Evolutionary conservation across 169 alveolate genomes (phyloP), one percentile per base, ranked within the genome.

Genomic region (Pseudocohnilembus persalinus): DNA sequence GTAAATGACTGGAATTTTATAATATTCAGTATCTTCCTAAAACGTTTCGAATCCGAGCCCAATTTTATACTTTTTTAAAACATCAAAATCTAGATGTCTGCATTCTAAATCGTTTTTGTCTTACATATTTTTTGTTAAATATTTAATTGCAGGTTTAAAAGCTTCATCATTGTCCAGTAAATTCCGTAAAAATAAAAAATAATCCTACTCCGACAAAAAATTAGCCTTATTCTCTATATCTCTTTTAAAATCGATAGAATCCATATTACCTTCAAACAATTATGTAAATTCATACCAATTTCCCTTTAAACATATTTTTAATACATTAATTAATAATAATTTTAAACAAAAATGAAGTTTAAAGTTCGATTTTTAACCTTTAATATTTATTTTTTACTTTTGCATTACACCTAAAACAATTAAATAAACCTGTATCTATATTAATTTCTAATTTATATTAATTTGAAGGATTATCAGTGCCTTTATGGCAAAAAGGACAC

Each of bases 41-140:
- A 83, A 92, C 31, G 82, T 92, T 91, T 87, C 93, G 30, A 31
- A 73, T 15, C 96, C 97, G 27, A 96, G 93, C 4, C 99, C 99
- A 6, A 97, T 94, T 74, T 91, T 94, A 85, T 91, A 97, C 63
- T 89, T 88, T 74, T 92, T 93, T 68, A 97, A 86, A 30, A 92
- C 91, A 82, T 96, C 97, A 30, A 87, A 35, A 29, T 77, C 87
- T 31, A 97, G 27, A 34, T 97, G 96, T 32, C 99, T 80, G 35
- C 90, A 91, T 63, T 94, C n/a, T n/a, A n/a, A n/a, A n/a, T n/a
- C n/a, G n/a, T n/a, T n/a, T n/a, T n/a, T 93, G 27, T 4, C 16
- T 26, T 68, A 35, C 29, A 75, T 63, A 29, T 80, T 86, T 76
- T 89, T 84, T 28, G 95, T 90, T 82, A 97, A 90, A 90, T 95